Conservation (phyloP, 23 red algal genomes). For the Gracilaria domingensis region DNA sequence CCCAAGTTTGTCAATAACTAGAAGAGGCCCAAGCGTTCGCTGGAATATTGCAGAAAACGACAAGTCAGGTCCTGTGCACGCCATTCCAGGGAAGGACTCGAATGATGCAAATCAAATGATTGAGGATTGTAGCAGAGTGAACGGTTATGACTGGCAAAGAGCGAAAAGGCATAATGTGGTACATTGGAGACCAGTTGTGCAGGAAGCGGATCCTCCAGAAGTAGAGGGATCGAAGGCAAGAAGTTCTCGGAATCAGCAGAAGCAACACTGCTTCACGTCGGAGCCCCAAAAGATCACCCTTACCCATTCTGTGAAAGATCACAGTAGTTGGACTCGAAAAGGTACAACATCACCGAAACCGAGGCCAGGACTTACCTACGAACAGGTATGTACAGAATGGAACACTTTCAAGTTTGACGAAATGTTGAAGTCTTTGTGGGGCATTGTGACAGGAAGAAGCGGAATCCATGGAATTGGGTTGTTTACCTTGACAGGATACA, state of each 20-base stretch:
- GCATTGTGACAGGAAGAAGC: constrained; percentile 67
- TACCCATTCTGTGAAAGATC: constrained; percentile 18
- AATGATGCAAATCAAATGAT: not conserved
- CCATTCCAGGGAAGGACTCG: constrained; percentile 15
- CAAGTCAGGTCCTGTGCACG: constrained; percentile 3
- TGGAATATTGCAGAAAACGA: constrained; percentile 11
- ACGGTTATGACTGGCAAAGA: constrained; percentile 69
- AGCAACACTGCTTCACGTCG: not conserved
- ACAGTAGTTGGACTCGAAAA: not conserved
- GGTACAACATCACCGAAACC: not conserved
- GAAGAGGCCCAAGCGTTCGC: not conserved
- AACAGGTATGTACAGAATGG: constrained; percentile 6
- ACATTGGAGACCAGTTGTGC: constrained; percentile 38
- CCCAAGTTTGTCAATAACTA: not conserved
- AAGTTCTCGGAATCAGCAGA: not conserved
- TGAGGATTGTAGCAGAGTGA: constrained; percentile 47
- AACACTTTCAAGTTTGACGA: constrained; percentile 49
- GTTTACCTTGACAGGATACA: constrained; percentile 77
- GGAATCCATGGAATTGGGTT: constrained; percentile 93
- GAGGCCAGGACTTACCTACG: constrained; percentile 11
- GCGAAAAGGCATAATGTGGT: constrained; percentile 48
- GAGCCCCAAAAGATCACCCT: not conserved
- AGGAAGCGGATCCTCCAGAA: not conserved
- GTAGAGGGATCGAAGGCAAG: not conserved
- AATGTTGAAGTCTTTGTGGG: constrained; percentile 45